phyloP scores from a whole-genome alignment of 305 asterid species.

The Fraxinus floribunda region DNA sequence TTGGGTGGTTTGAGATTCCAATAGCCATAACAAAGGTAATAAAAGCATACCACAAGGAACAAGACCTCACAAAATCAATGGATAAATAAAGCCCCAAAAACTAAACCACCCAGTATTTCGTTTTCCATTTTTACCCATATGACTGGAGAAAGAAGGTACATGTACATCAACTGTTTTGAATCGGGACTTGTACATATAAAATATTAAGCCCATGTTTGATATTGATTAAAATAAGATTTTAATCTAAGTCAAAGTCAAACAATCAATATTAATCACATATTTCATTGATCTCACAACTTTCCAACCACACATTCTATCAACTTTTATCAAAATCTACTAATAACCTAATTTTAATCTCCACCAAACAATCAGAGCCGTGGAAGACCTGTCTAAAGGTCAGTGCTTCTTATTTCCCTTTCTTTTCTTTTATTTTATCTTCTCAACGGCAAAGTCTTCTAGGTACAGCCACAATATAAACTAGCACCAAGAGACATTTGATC shows the following conservation, averaged over 20 bases:
- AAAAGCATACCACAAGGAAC: background rate
- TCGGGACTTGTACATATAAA: background rate
- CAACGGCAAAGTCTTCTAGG: background rate
- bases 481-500: background rate
- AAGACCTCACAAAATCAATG: constrained; percentile 3
- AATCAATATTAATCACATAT: too few relatives aligned
- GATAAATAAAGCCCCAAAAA: background rate
- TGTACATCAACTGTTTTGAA: background rate
- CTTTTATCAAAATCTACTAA: too few relatives aligned
- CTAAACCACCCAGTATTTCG: background rate
- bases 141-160: background rate
- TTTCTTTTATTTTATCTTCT: background rate
- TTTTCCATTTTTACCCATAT: background rate
- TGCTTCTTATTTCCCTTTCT: background rate
- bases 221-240: too few relatives aligned
- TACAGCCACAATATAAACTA: background rate
- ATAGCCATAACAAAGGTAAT: background rate
- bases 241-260: too few relatives aligned
- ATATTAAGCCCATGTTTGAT: too few relatives aligned
- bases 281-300: too few relatives aligned
- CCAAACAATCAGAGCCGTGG: background rate
- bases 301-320: too few relatives aligned
- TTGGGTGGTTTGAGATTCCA: background rate
- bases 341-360: too few relatives aligned
- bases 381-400: background rate